phyloP scores from a whole-genome alignment of 352 stramenopile species.

The Globisporangium cylindrosporum region DNA sequence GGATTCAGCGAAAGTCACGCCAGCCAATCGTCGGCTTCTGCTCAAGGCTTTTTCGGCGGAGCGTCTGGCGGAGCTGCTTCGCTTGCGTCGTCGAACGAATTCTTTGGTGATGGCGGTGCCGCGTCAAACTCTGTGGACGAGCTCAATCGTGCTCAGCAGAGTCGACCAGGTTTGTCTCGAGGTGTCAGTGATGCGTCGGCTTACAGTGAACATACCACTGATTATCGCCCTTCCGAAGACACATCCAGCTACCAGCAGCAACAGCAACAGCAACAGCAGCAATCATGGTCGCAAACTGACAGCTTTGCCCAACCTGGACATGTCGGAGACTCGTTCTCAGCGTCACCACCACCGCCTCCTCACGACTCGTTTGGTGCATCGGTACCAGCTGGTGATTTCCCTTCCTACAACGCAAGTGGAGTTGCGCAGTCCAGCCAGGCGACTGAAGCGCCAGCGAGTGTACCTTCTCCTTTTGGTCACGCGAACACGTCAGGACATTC shows the following conservation, averaged over 20 bases:
- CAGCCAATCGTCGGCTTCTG: constrained; percentile 7
- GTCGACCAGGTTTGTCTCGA: constrained; percentile 29
- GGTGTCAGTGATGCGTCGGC: constrained; percentile 38
- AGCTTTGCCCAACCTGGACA: constrained; percentile 4
- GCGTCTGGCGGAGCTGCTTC: constrained; percentile 1
- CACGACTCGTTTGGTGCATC: not conserved
- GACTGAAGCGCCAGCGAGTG: not conserved
- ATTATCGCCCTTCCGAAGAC: constrained; percentile 22
- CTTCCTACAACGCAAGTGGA: not conserved
- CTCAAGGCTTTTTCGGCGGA: constrained; percentile 15
- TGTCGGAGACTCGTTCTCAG: constrained; percentile 8
- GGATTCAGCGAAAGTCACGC: constrained; percentile 13
- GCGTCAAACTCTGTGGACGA: constrained; percentile 6
- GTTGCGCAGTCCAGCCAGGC: not conserved
- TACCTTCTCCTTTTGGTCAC: constrained; percentile 6
- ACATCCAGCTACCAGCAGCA: constrained; percentile 11
- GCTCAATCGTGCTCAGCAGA: constrained; percentile 17
- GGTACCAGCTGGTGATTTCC: not conserved
- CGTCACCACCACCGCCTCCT: not conserved
- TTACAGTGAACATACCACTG: constrained; percentile 25
- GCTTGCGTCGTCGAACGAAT: constrained; percentile 22
- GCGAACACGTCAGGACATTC: not conserved
- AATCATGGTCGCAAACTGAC: constrained; percentile 12
- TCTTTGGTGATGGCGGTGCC: constrained; percentile 14
- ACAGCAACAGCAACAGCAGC: constrained; percentile 12